Conservation (phyloP, 805 yeast genomes). For the Wickerhamomyces chambardii region DNA sequence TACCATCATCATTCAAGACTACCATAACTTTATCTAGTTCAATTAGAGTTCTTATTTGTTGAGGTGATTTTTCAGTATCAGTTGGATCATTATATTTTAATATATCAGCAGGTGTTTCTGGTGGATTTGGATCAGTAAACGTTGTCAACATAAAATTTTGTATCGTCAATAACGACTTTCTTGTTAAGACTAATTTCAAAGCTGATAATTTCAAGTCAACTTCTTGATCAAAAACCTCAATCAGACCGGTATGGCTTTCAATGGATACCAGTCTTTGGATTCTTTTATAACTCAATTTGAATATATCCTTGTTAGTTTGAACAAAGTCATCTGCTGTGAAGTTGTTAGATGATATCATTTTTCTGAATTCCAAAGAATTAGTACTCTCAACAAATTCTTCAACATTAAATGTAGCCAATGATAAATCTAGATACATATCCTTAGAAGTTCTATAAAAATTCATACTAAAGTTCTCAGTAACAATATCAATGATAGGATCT, state of each 20-base stretch:
- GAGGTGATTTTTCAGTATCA: constrained; percentile 53
- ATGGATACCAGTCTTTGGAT: constrained; percentile 50
- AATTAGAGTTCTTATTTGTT: constrained; percentile 61
- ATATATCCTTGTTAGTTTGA: constrained; percentile 35
- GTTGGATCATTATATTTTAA: constrained; percentile 58
- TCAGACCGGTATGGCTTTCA: constrained; percentile 30
- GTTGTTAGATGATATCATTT: constrained; percentile 58
- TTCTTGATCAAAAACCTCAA: constrained; percentile 72
- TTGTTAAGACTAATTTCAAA: constrained; percentile 61
- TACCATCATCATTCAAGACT: constrained; percentile 75
- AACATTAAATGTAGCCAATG: constrained; percentile 55
- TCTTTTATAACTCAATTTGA: constrained; percentile 50
- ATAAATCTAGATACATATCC: constrained; percentile 58
- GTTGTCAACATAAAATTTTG: constrained; percentile 79
- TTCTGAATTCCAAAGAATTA: constrained; percentile 54
- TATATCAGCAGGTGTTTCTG: constrained; percentile 60
- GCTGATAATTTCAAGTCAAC: constrained; percentile 70
- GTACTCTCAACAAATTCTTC: constrained; percentile 67
- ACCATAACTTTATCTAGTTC: constrained; percentile 65
- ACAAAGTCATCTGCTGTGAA: constrained; percentile 28
- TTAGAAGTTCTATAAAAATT: constrained; percentile 48
- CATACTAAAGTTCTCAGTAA: constrained; percentile 57
- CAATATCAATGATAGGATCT: constrained; percentile 61
- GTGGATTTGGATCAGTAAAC: constrained; percentile 75
- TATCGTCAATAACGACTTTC: constrained; percentile 70